These are phyloP conservation scores for Westerdykella sp. DNA, from an alignment of 2,329 filamentous ascomycete species.

Conservation along the genomic window DNA sequence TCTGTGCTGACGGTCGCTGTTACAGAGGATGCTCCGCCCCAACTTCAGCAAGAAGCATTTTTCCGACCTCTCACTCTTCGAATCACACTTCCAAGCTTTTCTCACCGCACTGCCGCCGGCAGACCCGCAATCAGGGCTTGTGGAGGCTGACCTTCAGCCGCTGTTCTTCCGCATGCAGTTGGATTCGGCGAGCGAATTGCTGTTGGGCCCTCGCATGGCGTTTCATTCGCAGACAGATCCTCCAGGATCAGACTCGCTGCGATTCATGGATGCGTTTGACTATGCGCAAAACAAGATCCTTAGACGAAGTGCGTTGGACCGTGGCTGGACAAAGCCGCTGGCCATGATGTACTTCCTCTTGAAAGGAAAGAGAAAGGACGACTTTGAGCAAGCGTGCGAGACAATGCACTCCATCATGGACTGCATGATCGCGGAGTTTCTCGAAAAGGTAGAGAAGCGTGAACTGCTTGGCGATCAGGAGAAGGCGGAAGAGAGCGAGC, in stretches of 20 bases:
- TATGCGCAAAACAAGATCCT: not conserved
- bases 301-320: not conserved
- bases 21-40: no score
- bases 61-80: no score
- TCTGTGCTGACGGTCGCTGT: no score
- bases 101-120: no score
- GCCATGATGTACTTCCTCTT: not conserved
- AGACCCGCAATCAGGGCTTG: no score
- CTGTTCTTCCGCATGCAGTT: conserved; percentile 61
- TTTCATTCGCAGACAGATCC: conserved; percentile 8
- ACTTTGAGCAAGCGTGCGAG: not conserved
- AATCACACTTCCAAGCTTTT: no score
- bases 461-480: conserved; percentile 23
- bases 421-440: conserved; percentile 16
- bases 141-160: conserved; percentile 11
- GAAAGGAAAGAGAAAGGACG: not conserved
- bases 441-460: conserved; percentile 41
- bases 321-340: not conserved
- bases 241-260: not conserved
- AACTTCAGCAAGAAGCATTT: no score
- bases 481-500: conserved; percentile 8
- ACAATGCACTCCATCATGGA: not conserved
- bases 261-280: not conserved
- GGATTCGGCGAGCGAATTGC: conserved; percentile 61
- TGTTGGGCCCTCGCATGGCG: conserved; percentile 44